phyloP scores from a whole-genome alignment of 495 filamentous ascomycete genomes.

The Neurospora sp. region DNA sequence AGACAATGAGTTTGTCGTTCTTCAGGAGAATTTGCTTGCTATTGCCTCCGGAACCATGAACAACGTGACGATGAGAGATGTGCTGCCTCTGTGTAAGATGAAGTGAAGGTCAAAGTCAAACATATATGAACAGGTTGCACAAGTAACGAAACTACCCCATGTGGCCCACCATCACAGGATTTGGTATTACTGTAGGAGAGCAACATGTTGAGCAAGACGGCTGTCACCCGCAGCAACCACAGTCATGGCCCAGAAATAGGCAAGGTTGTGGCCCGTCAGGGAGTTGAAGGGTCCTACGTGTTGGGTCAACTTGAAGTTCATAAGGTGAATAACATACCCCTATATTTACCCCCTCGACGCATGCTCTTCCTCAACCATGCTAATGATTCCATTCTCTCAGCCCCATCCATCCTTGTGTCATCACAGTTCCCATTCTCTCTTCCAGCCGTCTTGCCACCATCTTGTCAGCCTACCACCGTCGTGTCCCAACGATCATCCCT shows the following conservation, averaged over 20 bases:
- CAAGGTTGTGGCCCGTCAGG: neutral
- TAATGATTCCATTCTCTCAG: neutral
- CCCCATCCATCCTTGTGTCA: neutral
- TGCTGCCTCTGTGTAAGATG: neutral
- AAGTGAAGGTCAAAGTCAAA: neutral
- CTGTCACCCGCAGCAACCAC: neutral
- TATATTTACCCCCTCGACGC: neutral
- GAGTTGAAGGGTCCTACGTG: neutral
- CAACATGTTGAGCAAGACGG: neutral
- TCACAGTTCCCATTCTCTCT: neutral
- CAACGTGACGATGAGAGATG: too few relatives aligned
- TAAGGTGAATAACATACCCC: neutral
- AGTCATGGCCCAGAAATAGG: neutral
- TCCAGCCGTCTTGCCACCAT: neutral
- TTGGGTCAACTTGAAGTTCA: neutral
- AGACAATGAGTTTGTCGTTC: neutral
- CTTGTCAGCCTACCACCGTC: neutral
- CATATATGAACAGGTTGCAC: neutral
- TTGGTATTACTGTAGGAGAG: neutral
- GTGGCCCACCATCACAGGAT: neutral
- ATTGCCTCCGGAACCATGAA: too few relatives aligned
- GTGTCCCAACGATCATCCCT: neutral
- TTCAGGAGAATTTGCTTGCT: neutral
- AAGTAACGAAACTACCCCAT: neutral
- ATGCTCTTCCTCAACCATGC: neutral